These are phyloP conservation scores for Crotalaria pallida DNA, from an alignment of 306 rosid species.

Conservation along the genomic window DNA sequence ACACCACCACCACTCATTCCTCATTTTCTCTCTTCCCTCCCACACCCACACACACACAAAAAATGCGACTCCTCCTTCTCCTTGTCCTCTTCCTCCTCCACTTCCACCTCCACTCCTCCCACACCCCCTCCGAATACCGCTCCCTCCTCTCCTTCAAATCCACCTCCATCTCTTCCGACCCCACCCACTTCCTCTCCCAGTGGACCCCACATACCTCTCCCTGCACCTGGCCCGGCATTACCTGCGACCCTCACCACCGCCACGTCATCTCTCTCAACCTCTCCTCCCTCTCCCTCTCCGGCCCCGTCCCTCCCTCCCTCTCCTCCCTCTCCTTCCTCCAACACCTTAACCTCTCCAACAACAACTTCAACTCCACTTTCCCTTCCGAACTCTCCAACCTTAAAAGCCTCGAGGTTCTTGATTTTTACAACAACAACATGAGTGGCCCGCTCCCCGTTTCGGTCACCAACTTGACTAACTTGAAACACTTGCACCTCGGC, in stretches of 20 bases:
- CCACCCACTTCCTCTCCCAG: slow-evolving; percentile 44
- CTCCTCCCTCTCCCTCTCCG: slow-evolving; percentile 44
- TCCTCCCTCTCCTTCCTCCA: slow-evolving; percentile 46
- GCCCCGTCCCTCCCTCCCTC: slow-evolving; percentile 63
- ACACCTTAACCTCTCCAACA: slow-evolving; percentile 75
- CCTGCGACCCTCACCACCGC: slow-evolving; percentile 54
- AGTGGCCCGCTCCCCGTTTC: slow-evolving; percentile 60
- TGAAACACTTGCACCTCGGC: slow-evolving; percentile 80
- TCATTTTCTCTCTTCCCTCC: not conserved
- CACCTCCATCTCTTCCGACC: slow-evolving; percentile 46
- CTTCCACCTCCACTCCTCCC: slow-evolving; percentile 11
- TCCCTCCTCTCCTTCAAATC: slow-evolving; percentile 57
- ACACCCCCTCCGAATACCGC: slow-evolving; percentile 38
- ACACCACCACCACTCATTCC: not conserved
- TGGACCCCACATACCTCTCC: slow-evolving; percentile 56
- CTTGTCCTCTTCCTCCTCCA: slow-evolving; percentile 5
- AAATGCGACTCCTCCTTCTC: slow-evolving; percentile 43
- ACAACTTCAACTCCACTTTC: slow-evolving; percentile 60
- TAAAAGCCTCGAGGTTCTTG: slow-evolving; percentile 48
- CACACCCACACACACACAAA: too few relatives aligned
- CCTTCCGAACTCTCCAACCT: slow-evolving; percentile 52
- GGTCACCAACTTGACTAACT: slow-evolving; percentile 43
- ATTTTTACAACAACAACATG: slow-evolving; percentile 79
- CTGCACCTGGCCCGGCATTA: slow-evolving; percentile 64
- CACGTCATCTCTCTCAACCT: slow-evolving; percentile 65